These are phyloP conservation scores for Cordyceps cicadae DNA, from an alignment of 2,329 filamentous ascomycete genomes.

Conservation along the genomic window DNA sequence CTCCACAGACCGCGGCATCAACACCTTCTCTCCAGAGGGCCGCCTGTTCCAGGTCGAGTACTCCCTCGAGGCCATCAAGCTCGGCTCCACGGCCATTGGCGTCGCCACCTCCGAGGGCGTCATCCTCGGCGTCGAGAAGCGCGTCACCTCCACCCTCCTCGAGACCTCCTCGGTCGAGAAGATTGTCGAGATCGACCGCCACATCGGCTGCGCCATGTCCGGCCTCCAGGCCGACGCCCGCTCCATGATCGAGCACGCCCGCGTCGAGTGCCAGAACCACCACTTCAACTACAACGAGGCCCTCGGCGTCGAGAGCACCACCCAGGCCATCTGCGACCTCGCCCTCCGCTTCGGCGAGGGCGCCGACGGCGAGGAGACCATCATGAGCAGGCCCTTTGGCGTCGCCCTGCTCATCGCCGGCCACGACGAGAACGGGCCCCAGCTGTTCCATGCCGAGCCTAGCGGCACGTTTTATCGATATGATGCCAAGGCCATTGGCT, in stretches of 20 bases:
- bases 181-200: conserved; percentile 98
- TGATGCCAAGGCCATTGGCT: conserved; percentile 97
- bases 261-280: conserved; percentile 95
- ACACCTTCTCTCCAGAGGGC: conserved; percentile 99
- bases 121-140: conserved; percentile 96
- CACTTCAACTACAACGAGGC: conserved; percentile 97
- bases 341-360: conserved; percentile 95
- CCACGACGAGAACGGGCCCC: conserved; percentile 93
- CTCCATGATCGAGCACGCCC: conserved; percentile 96
- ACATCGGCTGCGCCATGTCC: conserved; percentile 98
- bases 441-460: conserved; percentile 95
- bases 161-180: conserved; percentile 98
- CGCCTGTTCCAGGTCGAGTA: conserved; percentile 99
- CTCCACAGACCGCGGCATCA: conserved; percentile 86
- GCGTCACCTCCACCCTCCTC: conserved; percentile 92
- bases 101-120: conserved; percentile 93
- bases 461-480: conserved; percentile 98
- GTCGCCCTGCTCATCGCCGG: conserved; percentile 94
- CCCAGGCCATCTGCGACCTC: conserved; percentile 96
- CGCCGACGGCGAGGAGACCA: conserved; percentile 94
- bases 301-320: conserved; percentile 92
- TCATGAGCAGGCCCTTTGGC: conserved; percentile 96
- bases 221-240: conserved; percentile 95
- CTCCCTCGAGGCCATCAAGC: conserved; percentile 99
- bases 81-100: conserved; percentile 95